Evolutionary conservation across 2,329 filamentous ascomycete genomes (phyloP).

Genomic region (Samsoniella hepiali): DNA sequence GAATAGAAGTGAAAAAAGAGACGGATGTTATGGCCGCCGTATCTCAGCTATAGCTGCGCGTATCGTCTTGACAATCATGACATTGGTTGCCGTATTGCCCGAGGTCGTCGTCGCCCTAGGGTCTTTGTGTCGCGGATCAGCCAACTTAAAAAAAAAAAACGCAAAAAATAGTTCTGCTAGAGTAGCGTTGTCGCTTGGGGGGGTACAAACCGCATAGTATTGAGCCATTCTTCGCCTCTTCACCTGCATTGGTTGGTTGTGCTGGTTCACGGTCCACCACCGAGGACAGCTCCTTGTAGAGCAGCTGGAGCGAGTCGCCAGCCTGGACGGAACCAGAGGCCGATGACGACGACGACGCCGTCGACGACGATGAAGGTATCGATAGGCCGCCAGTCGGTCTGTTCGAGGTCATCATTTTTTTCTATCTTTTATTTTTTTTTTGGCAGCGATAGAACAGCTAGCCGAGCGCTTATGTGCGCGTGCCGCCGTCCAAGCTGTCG

Average conservation of each 20-base stretch:
- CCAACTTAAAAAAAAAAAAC: not conserved
- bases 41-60: conserved; percentile 29
- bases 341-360: not conserved
- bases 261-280: conserved; percentile 8
- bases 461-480: not conserved
- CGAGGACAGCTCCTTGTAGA: conserved; percentile 14
- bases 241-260: not conserved
- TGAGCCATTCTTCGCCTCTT: not conserved
- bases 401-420: conserved; percentile 6
- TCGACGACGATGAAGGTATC: not conserved
- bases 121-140: conserved; percentile 2
- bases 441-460: too few relatives aligned
- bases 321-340: not conserved
- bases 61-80: conserved; percentile 32
- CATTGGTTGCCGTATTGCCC: conserved; percentile 27
- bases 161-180: too few relatives aligned
- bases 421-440: not conserved
- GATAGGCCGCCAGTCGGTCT: not conserved
- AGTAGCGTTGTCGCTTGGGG: not conserved
- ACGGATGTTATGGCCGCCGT: conserved; percentile 14
- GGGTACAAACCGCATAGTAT: not conserved
- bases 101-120: conserved; percentile 2
- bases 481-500: not conserved
- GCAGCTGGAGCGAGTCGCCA: not conserved
- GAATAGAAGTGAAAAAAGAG: too few relatives aligned